phyloP scores from a whole-genome alignment of 2,329 filamentous ascomycete genomes.

The Triangularia setosa region DNA sequence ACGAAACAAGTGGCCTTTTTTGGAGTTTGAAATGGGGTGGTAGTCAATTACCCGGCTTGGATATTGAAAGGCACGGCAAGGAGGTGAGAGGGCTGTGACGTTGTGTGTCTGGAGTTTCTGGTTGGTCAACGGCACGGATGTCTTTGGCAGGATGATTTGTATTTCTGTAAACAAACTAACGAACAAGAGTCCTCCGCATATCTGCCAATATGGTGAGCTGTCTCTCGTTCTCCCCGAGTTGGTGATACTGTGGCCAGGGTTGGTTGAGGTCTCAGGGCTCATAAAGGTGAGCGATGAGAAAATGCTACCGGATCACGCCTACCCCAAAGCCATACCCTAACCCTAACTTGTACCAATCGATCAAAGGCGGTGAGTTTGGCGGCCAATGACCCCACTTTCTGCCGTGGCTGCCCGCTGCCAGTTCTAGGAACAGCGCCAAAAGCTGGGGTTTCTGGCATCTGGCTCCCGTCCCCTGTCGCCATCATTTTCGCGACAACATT shows the following conservation, averaged over 20 bases:
- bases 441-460: not conserved
- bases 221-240: not conserved
- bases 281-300: too few species aligned
- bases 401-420: constrained; percentile 17
- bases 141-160: not conserved
- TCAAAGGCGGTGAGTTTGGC: not conserved
- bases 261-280: not conserved
- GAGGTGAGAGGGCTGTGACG: not conserved
- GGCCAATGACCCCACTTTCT: constrained; percentile 7
- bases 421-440: not conserved
- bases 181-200: too few species aligned
- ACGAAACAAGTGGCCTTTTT: constrained; percentile 15
- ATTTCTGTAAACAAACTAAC: not conserved
- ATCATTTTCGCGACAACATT: constrained; percentile 2
- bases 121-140: not conserved
- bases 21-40: not conserved
- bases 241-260: not conserved
- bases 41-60: constrained; percentile 12
- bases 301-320: too few species aligned
- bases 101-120: constrained; percentile 5
- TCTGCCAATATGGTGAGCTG: too few species aligned
- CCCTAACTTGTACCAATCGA: not conserved
- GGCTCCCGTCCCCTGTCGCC: not conserved
- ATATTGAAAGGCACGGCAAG: constrained; percentile 2
- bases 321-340: constrained; percentile 6